Evolutionary conservation across 2,329 filamentous ascomycete genomes (phyloP).

Genomic region (Penicillium rolfsii): DNA sequence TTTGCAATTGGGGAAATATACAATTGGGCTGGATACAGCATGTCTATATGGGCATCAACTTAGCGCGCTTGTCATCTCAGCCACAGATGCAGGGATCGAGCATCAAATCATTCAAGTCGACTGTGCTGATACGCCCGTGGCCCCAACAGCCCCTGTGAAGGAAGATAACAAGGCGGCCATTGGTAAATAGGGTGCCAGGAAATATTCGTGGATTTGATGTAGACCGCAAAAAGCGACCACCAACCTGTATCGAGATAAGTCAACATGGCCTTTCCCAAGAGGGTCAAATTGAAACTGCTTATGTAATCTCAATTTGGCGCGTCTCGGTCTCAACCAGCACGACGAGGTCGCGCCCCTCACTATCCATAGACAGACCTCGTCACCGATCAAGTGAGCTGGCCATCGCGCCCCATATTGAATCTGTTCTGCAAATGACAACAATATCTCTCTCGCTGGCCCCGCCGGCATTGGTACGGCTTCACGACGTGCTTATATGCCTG

Average conservation of each 20-base stretch:
- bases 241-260: not conserved
- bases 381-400: not conserved
- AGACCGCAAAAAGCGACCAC: not conserved
- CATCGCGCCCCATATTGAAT: not conserved
- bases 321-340: not conserved
- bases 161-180: not conserved
- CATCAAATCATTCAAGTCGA: conserved; percentile 25
- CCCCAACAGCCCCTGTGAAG: not conserved
- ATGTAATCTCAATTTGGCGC: not conserved
- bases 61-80: conserved; percentile 25
- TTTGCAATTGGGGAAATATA: conserved; percentile 24
- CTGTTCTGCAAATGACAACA: conserved; percentile 35
- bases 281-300: not conserved
- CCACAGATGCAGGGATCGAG: conserved; percentile 1
- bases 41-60: conserved; percentile 28
- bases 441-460: conserved; percentile 60
- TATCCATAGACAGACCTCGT: not conserved
- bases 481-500: conserved; percentile 63
- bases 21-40: conserved; percentile 28
- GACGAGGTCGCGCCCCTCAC: not conserved
- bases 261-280: not conserved
- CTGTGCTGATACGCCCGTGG: conserved; percentile 21
- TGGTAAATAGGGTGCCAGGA: not conserved
- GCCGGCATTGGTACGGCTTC: conserved; percentile 58
- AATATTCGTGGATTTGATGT: not conserved